Base-by-base conservation (phyloP, 1,284 basidiomycete species). In the Caloboletus firmus region DNA sequence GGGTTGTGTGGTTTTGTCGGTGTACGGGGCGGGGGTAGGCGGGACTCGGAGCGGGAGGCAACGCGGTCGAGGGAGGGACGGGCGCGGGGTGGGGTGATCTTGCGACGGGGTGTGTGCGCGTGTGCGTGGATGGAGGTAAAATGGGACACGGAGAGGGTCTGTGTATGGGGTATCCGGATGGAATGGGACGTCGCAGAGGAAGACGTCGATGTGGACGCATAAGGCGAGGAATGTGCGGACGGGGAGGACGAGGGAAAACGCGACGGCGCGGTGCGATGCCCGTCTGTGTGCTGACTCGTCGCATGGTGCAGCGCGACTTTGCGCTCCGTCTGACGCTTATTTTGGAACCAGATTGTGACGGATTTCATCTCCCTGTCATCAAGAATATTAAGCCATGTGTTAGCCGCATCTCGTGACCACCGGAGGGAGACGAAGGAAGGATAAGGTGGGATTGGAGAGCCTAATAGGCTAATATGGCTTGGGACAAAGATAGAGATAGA, bases 291-390 rank as follows among this genome's bases (percentile, higher is more conserved):
- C 28, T 59, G 65, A 53, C 63, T 70, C 5, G 69, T 70, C 31
- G 73, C 66, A 54, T 73, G 75, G 61, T 77, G 73, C 55, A 82
- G 72, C n/a, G 80, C 77, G 40, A 79, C 76, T 62, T 82, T 82
- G 56, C 87, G 84, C 62, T 88, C 86, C 39, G 81, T 85, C 67
- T 90, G 87, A 11, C 87, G 83, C 70, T 88, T 89, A 69, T 90
- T 90, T 68, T 89, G 87, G 73, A 90, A 89, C 87, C 87, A 90
- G 47, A 89, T 85, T 4, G 86, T 90, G 22, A 90, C 87, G 1
- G 85, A 86, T 61, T 88, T 88, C 34, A 81, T 77, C 70, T 89
- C 87, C 78, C 87, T 90, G 40, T 12, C 8, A 49, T 32, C 22
- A 15, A 45, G 20, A 18, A 28, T 6, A 44, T 35, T 8, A 15